phyloP scores from a whole-genome alignment of 2,329 filamentous ascomycete species.

The Helotiales sp. region DNA sequence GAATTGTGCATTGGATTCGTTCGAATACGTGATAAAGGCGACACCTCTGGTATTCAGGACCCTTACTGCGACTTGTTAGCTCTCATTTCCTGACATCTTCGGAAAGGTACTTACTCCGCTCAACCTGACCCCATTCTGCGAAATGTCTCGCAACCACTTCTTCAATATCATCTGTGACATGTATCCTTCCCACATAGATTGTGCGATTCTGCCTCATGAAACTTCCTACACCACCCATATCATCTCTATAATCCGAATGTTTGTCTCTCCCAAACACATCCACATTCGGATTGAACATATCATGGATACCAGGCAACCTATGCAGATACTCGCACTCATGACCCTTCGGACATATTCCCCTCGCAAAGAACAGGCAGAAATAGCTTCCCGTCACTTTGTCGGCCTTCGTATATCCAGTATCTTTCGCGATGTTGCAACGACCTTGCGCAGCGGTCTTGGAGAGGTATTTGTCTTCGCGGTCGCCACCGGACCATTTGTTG shows the following conservation, averaged over 20 bases:
- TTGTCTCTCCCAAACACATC: slow-evolving; percentile 96
- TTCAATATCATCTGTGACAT: slow-evolving; percentile 95
- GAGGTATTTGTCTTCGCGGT: slow-evolving; percentile 87
- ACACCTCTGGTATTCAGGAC: slow-evolving; percentile 89
- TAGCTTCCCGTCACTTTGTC: slow-evolving; percentile 78
- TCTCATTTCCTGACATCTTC: not conserved
- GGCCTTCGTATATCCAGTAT: slow-evolving; percentile 76
- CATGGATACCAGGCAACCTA: slow-evolving; percentile 79
- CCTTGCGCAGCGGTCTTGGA: slow-evolving; percentile 79
- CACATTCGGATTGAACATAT: slow-evolving; percentile 89
- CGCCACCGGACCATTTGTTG: slow-evolving; percentile 96
- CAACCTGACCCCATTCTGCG: slow-evolving; percentile 92
- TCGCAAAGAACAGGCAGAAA: slow-evolving; percentile 90
- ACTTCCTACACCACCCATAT: slow-evolving; percentile 95
- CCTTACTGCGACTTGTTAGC: slow-evolving; percentile 49
- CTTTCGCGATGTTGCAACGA: slow-evolving; percentile 82
- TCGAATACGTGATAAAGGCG: slow-evolving; percentile 91
- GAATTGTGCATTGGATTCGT: slow-evolving; percentile 87
- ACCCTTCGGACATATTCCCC: slow-evolving; percentile 81
- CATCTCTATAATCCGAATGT: slow-evolving; percentile 88
- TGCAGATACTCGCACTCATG: slow-evolving; percentile 95
- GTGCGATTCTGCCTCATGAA: slow-evolving; percentile 95
- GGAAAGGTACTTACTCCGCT: slow-evolving; percentile 56
- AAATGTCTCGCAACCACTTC: slow-evolving; percentile 95
- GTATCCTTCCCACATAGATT: slow-evolving; percentile 89